Percentiles rank a stretch among this genome's conserved stretches.
These are phyloP conservation scores for Dysphania ambrosioides DNA, from an alignment of 148 eudicot genomes.

Conservation along the genomic window DNA sequence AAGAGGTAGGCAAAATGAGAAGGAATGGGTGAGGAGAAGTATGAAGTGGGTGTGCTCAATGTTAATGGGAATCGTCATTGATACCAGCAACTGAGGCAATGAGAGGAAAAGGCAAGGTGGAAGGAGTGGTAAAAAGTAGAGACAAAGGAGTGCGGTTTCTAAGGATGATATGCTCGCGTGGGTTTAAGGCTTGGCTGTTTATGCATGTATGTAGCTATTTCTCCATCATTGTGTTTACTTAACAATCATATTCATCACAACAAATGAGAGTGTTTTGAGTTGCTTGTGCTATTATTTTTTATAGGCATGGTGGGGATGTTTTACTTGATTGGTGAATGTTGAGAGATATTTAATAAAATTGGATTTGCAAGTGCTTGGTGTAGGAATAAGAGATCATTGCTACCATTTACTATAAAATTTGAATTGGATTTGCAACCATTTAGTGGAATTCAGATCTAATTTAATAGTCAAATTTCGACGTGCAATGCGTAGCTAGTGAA, in stretches of 20 bases:
- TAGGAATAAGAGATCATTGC: too few relatives aligned
- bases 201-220: constrained; percentile 3
- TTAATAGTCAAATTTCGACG: too few relatives aligned
- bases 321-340: too few relatives aligned
- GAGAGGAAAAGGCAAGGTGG: not conserved
- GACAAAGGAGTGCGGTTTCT: constrained; percentile 40
- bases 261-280: not conserved
- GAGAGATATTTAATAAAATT: too few relatives aligned
- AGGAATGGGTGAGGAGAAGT: not conserved
- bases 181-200: constrained; percentile 6
- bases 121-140: constrained; percentile 5
- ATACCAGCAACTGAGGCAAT: constrained; percentile 30
- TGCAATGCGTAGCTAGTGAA: too few relatives aligned
- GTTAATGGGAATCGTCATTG: constrained; percentile 47
- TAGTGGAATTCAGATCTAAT: too few relatives aligned
- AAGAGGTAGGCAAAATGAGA: constrained; percentile 6
- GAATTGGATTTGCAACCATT: too few relatives aligned
- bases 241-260: not conserved
- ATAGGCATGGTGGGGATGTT: too few relatives aligned
- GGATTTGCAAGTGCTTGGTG: too few relatives aligned
- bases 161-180: constrained; percentile 72
- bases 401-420: too few relatives aligned
- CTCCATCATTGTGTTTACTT: not conserved
- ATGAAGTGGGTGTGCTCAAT: constrained; percentile 34
- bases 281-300: too few relatives aligned